These are phyloP conservation scores for Stygiomarasmius scandens DNA, from an alignment of 1,284 basidiomycete species.

Conservation along the genomic window DNA sequence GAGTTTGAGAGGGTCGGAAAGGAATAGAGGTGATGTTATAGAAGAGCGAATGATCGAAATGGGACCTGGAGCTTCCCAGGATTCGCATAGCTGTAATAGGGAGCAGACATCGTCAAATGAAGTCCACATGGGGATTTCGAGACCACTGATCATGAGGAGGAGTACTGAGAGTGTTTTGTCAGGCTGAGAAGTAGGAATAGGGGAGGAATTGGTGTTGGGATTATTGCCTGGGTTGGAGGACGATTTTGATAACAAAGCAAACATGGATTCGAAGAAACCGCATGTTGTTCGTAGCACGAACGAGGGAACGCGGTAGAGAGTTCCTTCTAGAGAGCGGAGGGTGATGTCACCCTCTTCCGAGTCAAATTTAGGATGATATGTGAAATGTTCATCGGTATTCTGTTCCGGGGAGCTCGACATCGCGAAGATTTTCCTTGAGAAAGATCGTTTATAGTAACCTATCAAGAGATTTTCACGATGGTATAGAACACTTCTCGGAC, in stretches of 20 bases:
- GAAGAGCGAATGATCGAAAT: conserved; percentile 39
- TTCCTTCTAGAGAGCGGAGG: conserved; percentile 39
- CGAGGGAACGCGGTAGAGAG: conserved; percentile 39
- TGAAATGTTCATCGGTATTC: not conserved
- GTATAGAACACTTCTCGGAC: too few relatives aligned
- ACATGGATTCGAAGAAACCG: conserved; percentile 34
- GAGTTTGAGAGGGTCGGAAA: conserved; percentile 37
- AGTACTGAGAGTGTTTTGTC: not conserved
- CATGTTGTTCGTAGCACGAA: conserved; percentile 41
- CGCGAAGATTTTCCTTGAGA: too few relatives aligned
- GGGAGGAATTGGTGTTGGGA: not conserved
- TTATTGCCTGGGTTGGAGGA: not conserved
- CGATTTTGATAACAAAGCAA: conserved; percentile 18
- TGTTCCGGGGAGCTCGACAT: conserved; percentile 15
- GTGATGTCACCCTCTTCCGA: conserved; percentile 36
- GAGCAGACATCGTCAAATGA: conserved; percentile 38
- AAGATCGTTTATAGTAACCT: too few relatives aligned
- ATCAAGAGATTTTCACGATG: too few relatives aligned
- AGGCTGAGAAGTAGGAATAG: not conserved
- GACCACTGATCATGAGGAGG: not conserved
- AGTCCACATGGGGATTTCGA: conserved; percentile 12
- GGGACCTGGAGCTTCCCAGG: conserved; percentile 42
- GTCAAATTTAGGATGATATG: conserved; percentile 37
- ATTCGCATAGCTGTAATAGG: conserved; percentile 36
- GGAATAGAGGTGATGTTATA: conserved; percentile 38